Evolutionary conservation across 2,329 filamentous ascomycete species (phyloP).

Genomic region (Arthrinium phaeospermum): DNA sequence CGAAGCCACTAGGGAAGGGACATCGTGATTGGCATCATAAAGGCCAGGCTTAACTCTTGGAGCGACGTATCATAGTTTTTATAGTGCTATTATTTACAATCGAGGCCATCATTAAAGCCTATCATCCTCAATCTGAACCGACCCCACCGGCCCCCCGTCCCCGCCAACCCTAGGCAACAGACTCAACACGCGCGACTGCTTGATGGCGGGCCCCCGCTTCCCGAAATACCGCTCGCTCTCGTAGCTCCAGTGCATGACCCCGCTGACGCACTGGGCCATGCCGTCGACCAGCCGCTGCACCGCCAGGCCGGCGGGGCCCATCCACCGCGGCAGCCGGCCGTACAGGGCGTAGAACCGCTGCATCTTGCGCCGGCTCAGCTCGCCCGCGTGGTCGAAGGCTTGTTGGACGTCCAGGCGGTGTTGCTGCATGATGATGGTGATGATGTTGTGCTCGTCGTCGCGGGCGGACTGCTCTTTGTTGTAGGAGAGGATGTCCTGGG

Average conservation of each 20-base stretch:
- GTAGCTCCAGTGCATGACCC: constrained; percentile 33
- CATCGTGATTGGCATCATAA: too few species aligned
- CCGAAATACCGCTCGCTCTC: constrained; percentile 34
- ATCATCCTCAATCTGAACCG: not conserved
- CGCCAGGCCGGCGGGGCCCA: constrained; percentile 27
- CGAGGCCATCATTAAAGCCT: not conserved
- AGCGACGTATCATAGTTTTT: too few species aligned
- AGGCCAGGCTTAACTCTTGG: too few species aligned
- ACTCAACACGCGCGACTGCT: constrained; percentile 22
- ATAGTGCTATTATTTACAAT: too few species aligned
- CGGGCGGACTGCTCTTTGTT: constrained; percentile 35
- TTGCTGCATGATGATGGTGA: constrained; percentile 35
- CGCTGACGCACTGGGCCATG: constrained; percentile 32
- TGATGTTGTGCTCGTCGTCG: constrained; percentile 39
- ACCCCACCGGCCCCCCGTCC: not conserved
- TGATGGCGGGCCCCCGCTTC: constrained; percentile 26
- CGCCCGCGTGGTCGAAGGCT: constrained; percentile 24
- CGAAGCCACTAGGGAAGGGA: constrained; percentile 20
- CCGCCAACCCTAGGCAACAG: constrained; percentile 22
- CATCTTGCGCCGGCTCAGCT: constrained; percentile 22
- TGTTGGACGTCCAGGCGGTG: constrained; percentile 23
- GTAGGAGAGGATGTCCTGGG: constrained; percentile 37
- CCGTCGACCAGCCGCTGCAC: constrained; percentile 27
- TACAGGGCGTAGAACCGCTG: constrained; percentile 28
- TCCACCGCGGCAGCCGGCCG: constrained; percentile 24